Percentiles rank a stretch among this genome's conserved stretches.
Conservation (phyloP, 1,284 basidiomycete genomes). For the Cutaneotrichosporon dermatis region DNA sequence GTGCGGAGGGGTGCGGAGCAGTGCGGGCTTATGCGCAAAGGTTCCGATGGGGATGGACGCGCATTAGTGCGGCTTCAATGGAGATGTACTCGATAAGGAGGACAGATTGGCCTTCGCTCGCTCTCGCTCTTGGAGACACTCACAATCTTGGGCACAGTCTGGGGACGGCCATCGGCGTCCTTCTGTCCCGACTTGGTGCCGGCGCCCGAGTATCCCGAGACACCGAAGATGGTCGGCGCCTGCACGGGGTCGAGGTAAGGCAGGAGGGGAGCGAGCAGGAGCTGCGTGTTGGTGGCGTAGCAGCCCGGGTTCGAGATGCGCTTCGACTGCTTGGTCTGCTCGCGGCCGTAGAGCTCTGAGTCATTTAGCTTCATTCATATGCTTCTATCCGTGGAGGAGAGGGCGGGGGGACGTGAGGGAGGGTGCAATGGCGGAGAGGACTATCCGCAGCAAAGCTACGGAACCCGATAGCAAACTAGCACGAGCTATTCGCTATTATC, state of each 20-base stretch:
- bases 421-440: too few species aligned
- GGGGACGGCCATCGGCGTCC: conserved; percentile 63
- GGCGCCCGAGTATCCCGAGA: conserved; percentile 92
- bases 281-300: conserved; percentile 89
- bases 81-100: too few species aligned
- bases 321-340: conserved; percentile 63
- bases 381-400: conserved; percentile 3
- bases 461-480: neutral
- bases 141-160: conserved; percentile 75
- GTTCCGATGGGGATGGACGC: too few species aligned
- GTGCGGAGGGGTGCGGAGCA: too few species aligned
- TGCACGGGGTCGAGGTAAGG: conserved; percentile 61
- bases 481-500: too few species aligned
- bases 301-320: conserved; percentile 96
- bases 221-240: conserved; percentile 84
- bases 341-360: conserved; percentile 82
- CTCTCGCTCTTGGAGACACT: too few species aligned
- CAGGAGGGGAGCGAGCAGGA: conserved; percentile 85
- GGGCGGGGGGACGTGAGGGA: neutral
- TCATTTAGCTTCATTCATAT: conserved; percentile 26
- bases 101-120: too few species aligned
- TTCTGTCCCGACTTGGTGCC: conserved; percentile 70
- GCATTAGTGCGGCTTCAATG: too few species aligned
- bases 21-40: too few species aligned
- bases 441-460: conserved; percentile 1